Base-by-base conservation (phyloP, 345 rosid species). In the Psidium guajava region DNA sequence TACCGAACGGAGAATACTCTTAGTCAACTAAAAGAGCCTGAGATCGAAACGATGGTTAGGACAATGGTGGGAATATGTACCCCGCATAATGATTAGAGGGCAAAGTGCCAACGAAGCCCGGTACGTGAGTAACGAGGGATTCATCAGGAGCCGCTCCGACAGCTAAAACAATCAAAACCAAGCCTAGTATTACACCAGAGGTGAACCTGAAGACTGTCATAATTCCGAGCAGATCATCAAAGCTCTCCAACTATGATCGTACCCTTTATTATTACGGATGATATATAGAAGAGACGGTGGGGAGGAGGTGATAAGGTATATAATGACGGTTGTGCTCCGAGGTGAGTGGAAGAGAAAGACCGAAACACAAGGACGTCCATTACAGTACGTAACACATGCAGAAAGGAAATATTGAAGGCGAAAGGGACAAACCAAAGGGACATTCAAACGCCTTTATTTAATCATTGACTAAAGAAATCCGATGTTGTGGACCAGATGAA, bases 21-120 rank as follows among this genome's bases (percentile, higher is more conserved):
- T 21, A 49, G 15, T 28, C 75, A 64, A 64, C 8, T 24, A 6
- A 22, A 47, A 18, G 3, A 32, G 47, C 1, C 73, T 25, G 32
- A 75, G 21, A 15, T 44, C 25, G 2, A 75, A 85, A 27, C 13
- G 80, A 36, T 22, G 5, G 28, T 3, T 2, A 80, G 36, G 6
- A 36, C 42, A 59, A 24, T 7, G 50, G 18, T 36, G 22, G 22
- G 58, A n/a, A 1, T 27, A 16, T 21, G 42, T 85, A 85, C 92
- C 92, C 91, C 22, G 88, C 86, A 83, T 91, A 83, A 83, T 91
- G 93, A 6, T 84, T 84, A 20, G 93, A 91, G 15, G 90, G 91
- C 83, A 91, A 84, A 82, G 83, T 55, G 54, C 89, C 91, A 25
- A 21, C 22, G 85, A 89, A 89, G 54, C 92, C 90, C 11, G 92